Percentiles rank a stretch among this genome's conserved stretches.
These are phyloP conservation scores for Funneliformis geosporum DNA, from an alignment of 192 early-diverging fungal species.

Conservation along the genomic window DNA sequence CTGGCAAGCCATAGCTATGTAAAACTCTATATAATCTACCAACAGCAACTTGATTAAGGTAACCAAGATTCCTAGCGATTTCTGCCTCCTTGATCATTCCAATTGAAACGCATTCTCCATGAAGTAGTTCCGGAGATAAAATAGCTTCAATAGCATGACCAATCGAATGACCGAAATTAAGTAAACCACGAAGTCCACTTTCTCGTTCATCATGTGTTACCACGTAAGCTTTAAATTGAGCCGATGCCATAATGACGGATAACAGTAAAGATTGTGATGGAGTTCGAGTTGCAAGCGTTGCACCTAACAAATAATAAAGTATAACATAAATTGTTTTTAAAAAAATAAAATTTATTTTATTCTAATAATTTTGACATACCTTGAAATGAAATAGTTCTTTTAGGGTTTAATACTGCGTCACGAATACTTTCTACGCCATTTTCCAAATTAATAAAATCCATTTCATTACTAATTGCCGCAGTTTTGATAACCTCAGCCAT, in stretches of 20 bases:
- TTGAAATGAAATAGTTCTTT: constrained; percentile 45
- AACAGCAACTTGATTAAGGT: constrained; percentile 82
- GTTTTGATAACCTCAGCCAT: constrained; percentile 99
- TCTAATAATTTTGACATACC: constrained; percentile 35
- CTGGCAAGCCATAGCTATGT: constrained; percentile 83
- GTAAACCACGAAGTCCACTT: constrained; percentile 86
- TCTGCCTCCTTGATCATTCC: constrained; percentile 96
- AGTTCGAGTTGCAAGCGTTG: constrained; percentile 61
- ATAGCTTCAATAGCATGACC: constrained; percentile 97
- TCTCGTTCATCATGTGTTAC: constrained; percentile 96
- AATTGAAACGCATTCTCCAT: constrained; percentile 96
- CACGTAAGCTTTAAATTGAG: constrained; percentile 89
- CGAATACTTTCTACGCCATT: constrained; percentile 80
- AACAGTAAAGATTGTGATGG: constrained; percentile 67
- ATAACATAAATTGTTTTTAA: not conserved
- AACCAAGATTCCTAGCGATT: constrained; percentile 84
- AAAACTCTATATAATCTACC: constrained; percentile 84
- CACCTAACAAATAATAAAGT: constrained; percentile 44
- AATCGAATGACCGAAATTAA: constrained; percentile 97
- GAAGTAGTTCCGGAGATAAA: constrained; percentile 83
- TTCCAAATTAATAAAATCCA: constrained; percentile 90
- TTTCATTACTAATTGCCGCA: constrained; percentile 86
- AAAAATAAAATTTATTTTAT: not conserved
- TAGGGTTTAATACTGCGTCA: constrained; percentile 63
- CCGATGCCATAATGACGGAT: constrained; percentile 85